Conservation (phyloP, 2,329 filamentous ascomycete species). For the Alternaria sp. region DNA sequence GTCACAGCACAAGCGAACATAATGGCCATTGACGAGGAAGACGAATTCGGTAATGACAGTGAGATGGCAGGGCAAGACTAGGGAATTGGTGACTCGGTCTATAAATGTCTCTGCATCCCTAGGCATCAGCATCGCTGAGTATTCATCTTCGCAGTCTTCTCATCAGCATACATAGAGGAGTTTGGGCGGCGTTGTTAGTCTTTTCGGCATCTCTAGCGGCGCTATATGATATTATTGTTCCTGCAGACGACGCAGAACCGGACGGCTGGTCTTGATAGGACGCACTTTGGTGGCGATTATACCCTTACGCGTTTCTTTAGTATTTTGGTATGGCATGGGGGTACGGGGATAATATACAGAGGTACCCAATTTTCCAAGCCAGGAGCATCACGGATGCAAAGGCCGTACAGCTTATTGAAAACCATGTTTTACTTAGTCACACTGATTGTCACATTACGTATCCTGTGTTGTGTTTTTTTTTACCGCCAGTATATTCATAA, state of each 20-base stretch:
- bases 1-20: constrained; percentile 48
- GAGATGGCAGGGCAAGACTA: constrained; percentile 53
- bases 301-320: constrained; percentile 25
- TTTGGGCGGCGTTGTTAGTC: constrained; percentile 7
- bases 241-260: not conserved
- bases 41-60: constrained; percentile 56
- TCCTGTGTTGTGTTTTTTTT: not conserved
- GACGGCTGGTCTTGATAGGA: constrained; percentile 14
- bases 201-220: constrained; percentile 18
- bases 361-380: not conserved
- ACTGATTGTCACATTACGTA: not conserved
- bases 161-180: constrained; percentile 25
- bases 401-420: not conserved
- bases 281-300: constrained; percentile 24
- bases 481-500: not conserved
- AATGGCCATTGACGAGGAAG: constrained; percentile 54
- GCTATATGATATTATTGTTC: constrained; percentile 18
- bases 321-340: not conserved
- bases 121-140: not conserved
- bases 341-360: not conserved
- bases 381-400: not conserved
- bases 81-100: not conserved
- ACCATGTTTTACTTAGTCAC: not conserved
- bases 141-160: not conserved
- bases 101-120: not conserved